phyloP scores from a whole-genome alignment of 1,139 yeast genomes.

The Blastobotrys indianensis region DNA sequence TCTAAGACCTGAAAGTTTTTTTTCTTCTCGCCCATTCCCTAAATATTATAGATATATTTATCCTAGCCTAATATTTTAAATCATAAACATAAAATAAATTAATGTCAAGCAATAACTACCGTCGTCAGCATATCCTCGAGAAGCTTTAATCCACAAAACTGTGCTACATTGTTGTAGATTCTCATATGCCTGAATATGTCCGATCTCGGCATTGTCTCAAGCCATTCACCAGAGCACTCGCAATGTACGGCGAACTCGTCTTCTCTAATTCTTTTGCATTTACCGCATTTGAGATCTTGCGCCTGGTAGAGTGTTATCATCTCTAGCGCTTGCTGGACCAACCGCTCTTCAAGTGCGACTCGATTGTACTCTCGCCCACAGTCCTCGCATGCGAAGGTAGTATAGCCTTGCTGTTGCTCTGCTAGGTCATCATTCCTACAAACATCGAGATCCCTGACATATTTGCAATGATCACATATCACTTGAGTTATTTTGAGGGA shows the following conservation, averaged over 20 bases:
- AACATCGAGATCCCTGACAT: constrained; percentile 69
- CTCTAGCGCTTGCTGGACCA: constrained; percentile 59
- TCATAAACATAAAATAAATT: background rate
- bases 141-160: constrained; percentile 54
- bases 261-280: constrained; percentile 63
- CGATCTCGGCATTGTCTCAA: constrained; percentile 46
- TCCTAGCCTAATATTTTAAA: too few relatives aligned
- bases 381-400: constrained; percentile 59
- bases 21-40: too few relatives aligned
- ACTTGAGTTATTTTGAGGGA: constrained; percentile 61
- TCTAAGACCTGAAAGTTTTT: too few relatives aligned
- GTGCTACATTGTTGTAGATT: constrained; percentile 55
- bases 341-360: constrained; percentile 68
- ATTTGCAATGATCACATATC: constrained; percentile 75
- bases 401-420: constrained; percentile 19
- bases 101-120: background rate
- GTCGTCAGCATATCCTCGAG: constrained; percentile 43
- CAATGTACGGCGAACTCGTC: constrained; percentile 73
- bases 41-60: too few relatives aligned
- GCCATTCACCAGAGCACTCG: constrained; percentile 85
- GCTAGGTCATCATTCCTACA: constrained; percentile 43
- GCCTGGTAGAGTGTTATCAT: constrained; percentile 54
- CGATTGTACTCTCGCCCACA: constrained; percentile 64
- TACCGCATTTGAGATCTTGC: constrained; percentile 78
- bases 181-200: constrained; percentile 43